These are phyloP conservation scores for Penicillium riverlandense DNA, from an alignment of 495 filamentous ascomycete species.

Conservation along the genomic window DNA sequence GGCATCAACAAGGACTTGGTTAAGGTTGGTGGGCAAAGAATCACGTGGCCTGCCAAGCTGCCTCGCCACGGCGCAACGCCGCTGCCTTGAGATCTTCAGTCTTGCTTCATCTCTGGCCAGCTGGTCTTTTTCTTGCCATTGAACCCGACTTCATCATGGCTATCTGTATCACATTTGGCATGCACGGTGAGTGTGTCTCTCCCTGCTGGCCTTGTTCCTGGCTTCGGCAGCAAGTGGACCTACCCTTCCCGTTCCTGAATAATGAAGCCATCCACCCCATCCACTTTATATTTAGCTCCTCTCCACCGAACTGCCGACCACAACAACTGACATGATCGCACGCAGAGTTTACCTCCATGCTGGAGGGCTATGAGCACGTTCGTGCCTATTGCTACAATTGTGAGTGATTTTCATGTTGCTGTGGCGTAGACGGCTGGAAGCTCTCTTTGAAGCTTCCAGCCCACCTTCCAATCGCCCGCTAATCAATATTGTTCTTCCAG, in stretches of 20 bases:
- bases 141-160: conserved; percentile 28
- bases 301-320: neutral
- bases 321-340: too few relatives aligned
- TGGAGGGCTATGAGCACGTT: conserved; percentile 48
- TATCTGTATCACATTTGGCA: conserved; percentile 51
- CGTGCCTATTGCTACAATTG: conserved; percentile 50
- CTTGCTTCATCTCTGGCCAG: neutral
- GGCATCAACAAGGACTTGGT: neutral
- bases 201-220: conserved; percentile 4
- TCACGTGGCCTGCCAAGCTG: conserved; percentile 20
- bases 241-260: neutral
- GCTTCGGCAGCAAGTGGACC: neutral
- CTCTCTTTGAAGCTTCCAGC: neutral
- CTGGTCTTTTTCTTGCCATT: neutral
- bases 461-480: neutral
- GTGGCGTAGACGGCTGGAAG: neutral
- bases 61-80: conserved; percentile 23
- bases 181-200: conserved; percentile 35
- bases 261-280: neutral
- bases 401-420: conserved; percentile 13
- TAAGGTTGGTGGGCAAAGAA: neutral
- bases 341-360: conserved; percentile 43
- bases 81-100: conserved; percentile 12
- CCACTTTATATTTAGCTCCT: neutral
- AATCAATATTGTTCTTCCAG: conserved; percentile 12